phyloP scores from a whole-genome alignment of 2,329 filamentous ascomycete species.

The Calonectria hawksworthii region DNA sequence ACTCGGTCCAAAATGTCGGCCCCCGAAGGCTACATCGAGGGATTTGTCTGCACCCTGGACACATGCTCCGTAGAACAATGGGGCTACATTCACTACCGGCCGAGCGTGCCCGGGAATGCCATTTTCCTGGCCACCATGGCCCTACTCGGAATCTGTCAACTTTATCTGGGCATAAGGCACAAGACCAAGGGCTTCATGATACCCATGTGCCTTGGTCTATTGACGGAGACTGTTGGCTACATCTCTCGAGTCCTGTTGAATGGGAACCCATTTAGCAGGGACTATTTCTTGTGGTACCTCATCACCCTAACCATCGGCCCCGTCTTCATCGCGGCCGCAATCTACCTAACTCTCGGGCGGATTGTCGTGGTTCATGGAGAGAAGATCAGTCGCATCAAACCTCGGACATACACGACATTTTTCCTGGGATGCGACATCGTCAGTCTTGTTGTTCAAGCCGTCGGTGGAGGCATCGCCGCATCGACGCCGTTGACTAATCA shows the following conservation, averaged over 20 bases:
- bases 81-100: conserved; percentile 35
- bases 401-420: conserved; percentile 30
- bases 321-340: conserved; percentile 41
- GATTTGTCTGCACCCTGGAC: conserved; percentile 34
- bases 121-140: conserved; percentile 34
- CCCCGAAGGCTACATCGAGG: conserved; percentile 32
- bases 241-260: conserved; percentile 35
- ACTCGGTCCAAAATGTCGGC: conserved; percentile 25
- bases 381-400: conserved; percentile 29
- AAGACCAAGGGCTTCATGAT: conserved; percentile 40
- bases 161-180: conserved; percentile 38
- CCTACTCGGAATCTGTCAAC: conserved; percentile 26
- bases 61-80: conserved; percentile 34
- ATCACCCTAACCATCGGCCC: conserved; percentile 43
- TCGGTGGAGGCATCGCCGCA: conserved; percentile 35
- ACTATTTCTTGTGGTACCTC: conserved; percentile 36
- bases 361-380: conserved; percentile 40
- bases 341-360: conserved; percentile 42
- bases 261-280: conserved; percentile 32
- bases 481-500: conserved; percentile 33
- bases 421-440: conserved; percentile 37
- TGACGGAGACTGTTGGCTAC: conserved; percentile 40
- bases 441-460: conserved; percentile 34
- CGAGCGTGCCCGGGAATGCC: conserved; percentile 31
- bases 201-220: conserved; percentile 38